Conservation (phyloP, 2,329 filamentous ascomycete species). For the Aspergillus viridinutans region DNA sequence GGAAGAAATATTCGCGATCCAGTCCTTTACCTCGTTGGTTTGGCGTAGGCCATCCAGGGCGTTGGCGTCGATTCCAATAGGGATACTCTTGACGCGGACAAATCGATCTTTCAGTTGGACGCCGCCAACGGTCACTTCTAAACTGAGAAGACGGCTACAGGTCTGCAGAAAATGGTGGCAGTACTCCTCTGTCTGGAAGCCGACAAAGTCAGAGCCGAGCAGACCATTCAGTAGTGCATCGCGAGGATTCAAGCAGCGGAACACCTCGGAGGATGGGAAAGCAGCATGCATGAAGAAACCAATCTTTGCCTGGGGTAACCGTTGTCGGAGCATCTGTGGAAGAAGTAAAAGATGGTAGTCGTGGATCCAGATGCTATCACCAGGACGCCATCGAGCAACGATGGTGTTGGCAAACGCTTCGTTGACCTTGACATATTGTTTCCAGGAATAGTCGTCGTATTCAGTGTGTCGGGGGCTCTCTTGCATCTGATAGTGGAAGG, state of each 20-base stretch:
- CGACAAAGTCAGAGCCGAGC: slow-evolving; percentile 84
- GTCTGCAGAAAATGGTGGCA: slow-evolving; percentile 90
- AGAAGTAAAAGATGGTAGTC: slow-evolving; percentile 91
- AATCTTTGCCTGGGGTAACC: slow-evolving; percentile 79
- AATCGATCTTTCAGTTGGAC: slow-evolving; percentile 85
- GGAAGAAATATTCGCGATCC: slow-evolving; percentile 73
- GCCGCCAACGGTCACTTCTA: slow-evolving; percentile 80
- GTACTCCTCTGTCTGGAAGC: slow-evolving; percentile 91
- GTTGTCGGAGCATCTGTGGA: slow-evolving; percentile 78
- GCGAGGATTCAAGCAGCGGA: slow-evolving; percentile 79
- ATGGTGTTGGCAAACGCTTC: slow-evolving; percentile 88
- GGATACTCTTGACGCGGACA: slow-evolving; percentile 73
- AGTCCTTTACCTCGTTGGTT: slow-evolving; percentile 67
- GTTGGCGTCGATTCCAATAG: slow-evolving; percentile 82
- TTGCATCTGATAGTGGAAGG: slow-evolving; percentile 95
- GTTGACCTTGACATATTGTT: slow-evolving; percentile 87
- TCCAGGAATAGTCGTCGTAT: slow-evolving; percentile 93
- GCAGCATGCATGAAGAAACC: slow-evolving; percentile 93
- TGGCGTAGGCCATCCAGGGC: slow-evolving; percentile 65
- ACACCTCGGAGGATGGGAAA: slow-evolving; percentile 93
- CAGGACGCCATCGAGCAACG: slow-evolving; percentile 81
- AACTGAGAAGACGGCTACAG: slow-evolving; percentile 77
- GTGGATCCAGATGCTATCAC: slow-evolving; percentile 89
- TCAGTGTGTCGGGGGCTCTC: slow-evolving; percentile 96
- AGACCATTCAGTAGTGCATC: slow-evolving; percentile 84